These are phyloP conservation scores for Microbotryum violaceum DNA, from an alignment of 1,284 basidiomycete genomes.

Conservation along the genomic window DNA sequence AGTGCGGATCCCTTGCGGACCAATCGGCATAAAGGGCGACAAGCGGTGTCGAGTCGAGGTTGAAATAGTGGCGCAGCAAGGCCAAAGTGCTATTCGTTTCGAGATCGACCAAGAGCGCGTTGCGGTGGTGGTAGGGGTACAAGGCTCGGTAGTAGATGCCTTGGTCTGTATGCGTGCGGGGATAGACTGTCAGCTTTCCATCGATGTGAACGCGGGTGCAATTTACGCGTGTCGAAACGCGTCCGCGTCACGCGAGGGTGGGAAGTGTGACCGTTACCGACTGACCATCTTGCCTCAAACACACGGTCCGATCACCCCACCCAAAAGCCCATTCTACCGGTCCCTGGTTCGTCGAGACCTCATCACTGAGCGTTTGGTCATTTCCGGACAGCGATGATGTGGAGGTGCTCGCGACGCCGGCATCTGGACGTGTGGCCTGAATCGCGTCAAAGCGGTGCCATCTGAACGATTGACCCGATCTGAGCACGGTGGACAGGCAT, in stretches of 20 bases:
- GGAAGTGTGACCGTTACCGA: background rate
- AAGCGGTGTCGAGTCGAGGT: slow-evolving; percentile 64
- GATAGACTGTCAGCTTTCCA: background rate
- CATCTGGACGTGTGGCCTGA: slow-evolving; percentile 5
- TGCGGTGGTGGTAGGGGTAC: slow-evolving; percentile 24
- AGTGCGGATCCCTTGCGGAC: slow-evolving; percentile 63
- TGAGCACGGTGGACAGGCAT: slow-evolving; percentile 30
- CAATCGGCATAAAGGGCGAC: slow-evolving; percentile 69
- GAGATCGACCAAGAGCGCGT: slow-evolving; percentile 41
- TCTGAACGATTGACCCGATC: slow-evolving; percentile 34
- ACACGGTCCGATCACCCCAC: slow-evolving; percentile 33
- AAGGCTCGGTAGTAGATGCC: slow-evolving; percentile 33
- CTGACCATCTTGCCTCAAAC: slow-evolving; percentile 36
- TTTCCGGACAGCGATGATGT: background rate
- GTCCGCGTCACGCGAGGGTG: background rate
- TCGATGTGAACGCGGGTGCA: background rate
- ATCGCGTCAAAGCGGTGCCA: slow-evolving; percentile 27
- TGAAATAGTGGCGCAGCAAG: slow-evolving; percentile 85
- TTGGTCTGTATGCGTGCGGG: slow-evolving; percentile 5
- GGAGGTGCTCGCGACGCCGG: background rate
- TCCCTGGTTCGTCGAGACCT: background rate
- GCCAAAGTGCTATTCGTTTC: slow-evolving; percentile 57
- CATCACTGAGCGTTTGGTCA: background rate
- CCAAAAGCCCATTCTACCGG: slow-evolving; percentile 33
- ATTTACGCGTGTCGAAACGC: background rate